phyloP scores from a whole-genome alignment of 2,329 filamentous ascomycete genomes.

The Macrophomina phaseolina region DNA sequence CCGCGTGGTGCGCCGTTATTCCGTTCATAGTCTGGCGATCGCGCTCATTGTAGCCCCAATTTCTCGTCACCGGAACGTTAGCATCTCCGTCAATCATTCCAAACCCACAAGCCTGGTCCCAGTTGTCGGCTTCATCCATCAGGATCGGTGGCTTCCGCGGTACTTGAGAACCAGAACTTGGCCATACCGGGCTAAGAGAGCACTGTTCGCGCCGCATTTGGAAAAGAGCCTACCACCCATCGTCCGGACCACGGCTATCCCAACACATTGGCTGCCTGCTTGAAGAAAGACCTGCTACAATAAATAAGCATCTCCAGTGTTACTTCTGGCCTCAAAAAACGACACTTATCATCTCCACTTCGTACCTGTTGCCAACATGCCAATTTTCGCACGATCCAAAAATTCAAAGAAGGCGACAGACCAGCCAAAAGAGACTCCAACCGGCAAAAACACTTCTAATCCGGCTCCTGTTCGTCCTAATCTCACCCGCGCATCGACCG shows the following conservation, averaged over 20 bases:
- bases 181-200: neutral
- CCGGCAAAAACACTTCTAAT: conserved; percentile 29
- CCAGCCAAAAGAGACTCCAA: conserved; percentile 32
- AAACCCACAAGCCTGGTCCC: too few relatives aligned
- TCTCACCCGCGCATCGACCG: conserved; percentile 30
- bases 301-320: neutral
- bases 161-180: neutral
- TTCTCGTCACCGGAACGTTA: neutral
- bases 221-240: neutral
- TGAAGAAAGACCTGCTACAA: neutral
- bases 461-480: conserved; percentile 23
- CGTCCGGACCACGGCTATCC: neutral
- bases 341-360: neutral
- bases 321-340: neutral
- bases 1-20: neutral
- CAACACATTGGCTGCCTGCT: neutral
- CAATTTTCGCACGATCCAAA: conserved; percentile 41
- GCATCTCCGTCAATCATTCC: neutral
- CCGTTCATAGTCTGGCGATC: neutral
- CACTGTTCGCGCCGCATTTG: neutral
- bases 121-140: neutral
- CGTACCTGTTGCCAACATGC: conserved; percentile 33
- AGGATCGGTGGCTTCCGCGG: neutral
- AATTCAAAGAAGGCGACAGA: conserved; percentile 35
- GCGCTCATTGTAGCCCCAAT: neutral